Base-by-base conservation (phyloP, 805 yeast species). In the Komagataella pastoris region DNA sequence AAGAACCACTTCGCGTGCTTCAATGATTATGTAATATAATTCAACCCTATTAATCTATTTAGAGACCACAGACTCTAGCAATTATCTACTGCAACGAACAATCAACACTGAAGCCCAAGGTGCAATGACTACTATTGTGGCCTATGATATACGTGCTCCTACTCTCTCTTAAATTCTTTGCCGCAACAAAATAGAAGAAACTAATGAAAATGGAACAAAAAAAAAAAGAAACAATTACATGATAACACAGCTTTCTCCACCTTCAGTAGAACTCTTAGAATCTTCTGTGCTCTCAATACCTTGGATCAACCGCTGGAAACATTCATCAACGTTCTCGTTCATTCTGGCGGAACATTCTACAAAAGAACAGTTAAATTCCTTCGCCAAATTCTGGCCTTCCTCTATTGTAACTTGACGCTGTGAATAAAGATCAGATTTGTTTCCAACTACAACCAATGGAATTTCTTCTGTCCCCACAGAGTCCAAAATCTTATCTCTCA, bases 401-500 rank as follows among this genome's bases (percentile, higher is more conserved):
- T 68, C 72, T 19, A 64, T 66, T 3, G 76, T 64, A 6, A 82
- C 85, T 70, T 58, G 69, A 55, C 89, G 76, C 59, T 82, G 80
- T 54, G 74, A 69, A 47, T 63, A 66, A 52, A 85, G 69, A 61
- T 85, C 91, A 49, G 77, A 62, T 59, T 74, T 74, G 57, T 74
- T 75, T 1, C 78, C 79, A 12, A 71, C 66, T 54, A 76, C 65
- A 10, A 76, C 71, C 65, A 77, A 65, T 1, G 80, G 80, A 6
- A 72, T 66, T 43, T 67, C 65, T 49, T 74, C 77, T 49, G 68
- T 65, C 3, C 80, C 80, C 30, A 77, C 72, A 17, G 81, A 76
- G 59, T 88, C 88, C 54, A 88, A 69, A 51, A 89, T 82, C 72
- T 88, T 88, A 63, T 88, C 96, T 62, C 95, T 76, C 45, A 90